These are phyloP conservation scores for Pythium utonaiense DNA, from an alignment of 352 stramenopile genomes.

Conservation along the genomic window DNA sequence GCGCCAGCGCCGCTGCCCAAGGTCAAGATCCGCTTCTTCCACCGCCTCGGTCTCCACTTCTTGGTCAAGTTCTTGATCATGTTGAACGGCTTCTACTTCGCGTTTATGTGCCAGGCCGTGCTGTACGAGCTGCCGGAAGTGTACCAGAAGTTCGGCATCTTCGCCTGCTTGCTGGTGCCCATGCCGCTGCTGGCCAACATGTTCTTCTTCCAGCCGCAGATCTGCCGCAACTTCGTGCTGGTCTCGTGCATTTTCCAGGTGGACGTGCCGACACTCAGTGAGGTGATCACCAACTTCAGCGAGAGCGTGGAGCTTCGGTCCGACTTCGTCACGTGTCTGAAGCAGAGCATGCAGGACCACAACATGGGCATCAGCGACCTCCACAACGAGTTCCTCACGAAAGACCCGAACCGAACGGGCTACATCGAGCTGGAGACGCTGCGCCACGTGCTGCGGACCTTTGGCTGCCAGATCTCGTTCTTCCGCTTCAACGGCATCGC, in stretches of 20 bases:
- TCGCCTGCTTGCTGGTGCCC: constrained; percentile 2
- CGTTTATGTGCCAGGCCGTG: constrained; percentile 20
- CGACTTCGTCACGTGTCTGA: constrained; percentile 21
- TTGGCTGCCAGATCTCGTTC: constrained; percentile 21
- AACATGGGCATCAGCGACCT: not conserved
- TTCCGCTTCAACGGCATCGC: constrained; percentile 25
- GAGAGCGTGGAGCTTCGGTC: constrained; percentile 18
- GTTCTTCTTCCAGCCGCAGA: constrained; percentile 21
- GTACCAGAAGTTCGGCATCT: constrained; percentile 10
- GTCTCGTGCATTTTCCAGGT: constrained; percentile 20
- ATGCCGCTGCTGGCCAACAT: constrained; percentile 21
- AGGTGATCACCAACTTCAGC: constrained; percentile 21
- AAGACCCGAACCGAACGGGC: constrained; percentile 3
- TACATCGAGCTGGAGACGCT: constrained; percentile 17
- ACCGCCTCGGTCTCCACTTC: constrained; percentile 16
- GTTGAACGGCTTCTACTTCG: constrained; percentile 23
- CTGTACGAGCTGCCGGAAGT: constrained; percentile 18
- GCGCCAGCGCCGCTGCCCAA: constrained; percentile 4
- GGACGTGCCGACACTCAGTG: constrained; percentile 14
- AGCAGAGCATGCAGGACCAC: constrained; percentile 11
- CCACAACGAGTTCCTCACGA: constrained; percentile 4
- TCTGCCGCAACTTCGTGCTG: constrained; percentile 18
- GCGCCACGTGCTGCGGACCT: constrained; percentile 9
- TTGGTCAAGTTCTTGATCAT: constrained; percentile 23
- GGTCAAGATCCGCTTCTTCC: constrained; percentile 24